phyloP scores from a whole-genome alignment of 2,329 filamentous ascomycete species.

The Pyrenophora seminiperda region DNA sequence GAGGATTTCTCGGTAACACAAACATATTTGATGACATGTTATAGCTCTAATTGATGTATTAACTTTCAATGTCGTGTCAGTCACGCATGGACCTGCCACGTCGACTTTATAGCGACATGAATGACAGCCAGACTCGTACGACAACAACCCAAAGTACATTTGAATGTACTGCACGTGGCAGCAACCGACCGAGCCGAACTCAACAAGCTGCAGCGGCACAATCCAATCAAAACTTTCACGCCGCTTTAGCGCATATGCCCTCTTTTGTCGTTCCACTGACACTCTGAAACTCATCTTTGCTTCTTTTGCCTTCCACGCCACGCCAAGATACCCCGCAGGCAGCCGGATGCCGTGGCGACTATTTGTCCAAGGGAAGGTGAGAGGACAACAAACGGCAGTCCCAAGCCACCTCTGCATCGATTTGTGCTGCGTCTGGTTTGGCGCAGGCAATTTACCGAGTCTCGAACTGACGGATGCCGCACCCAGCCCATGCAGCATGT shows the following conservation, averaged over 20 bases:
- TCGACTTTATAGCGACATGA: background rate
- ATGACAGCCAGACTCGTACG: slow-evolving; percentile 3
- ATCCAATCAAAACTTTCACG: slow-evolving; percentile 1
- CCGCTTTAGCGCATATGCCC: slow-evolving; percentile 15
- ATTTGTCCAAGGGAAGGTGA: slow-evolving; percentile 5
- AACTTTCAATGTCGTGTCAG: background rate
- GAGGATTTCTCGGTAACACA: background rate
- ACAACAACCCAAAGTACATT: slow-evolving; percentile 10
- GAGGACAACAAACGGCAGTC: slow-evolving; percentile 6
- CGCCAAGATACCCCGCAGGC: slow-evolving; percentile 17
- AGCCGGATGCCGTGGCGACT: slow-evolving; percentile 4
- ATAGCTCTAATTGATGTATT: too few species aligned
- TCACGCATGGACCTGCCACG: background rate
- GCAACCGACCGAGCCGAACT: slow-evolving; percentile 9
- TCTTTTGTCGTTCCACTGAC: slow-evolving; percentile 1
- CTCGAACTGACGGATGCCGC: slow-evolving; percentile 18
- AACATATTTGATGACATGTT: background rate
- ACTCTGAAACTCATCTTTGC: slow-evolving; percentile 7
- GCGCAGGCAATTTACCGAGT: slow-evolving; percentile 20
- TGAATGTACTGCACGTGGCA: slow-evolving; percentile 19
- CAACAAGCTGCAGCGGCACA: slow-evolving; percentile 8
- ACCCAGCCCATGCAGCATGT: slow-evolving; percentile 4
- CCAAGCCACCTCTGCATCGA: slow-evolving; percentile 9
- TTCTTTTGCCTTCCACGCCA: slow-evolving; percentile 13
- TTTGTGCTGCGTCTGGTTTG: slow-evolving; percentile 12